A percentile compares a stretch with the other conserved stretches of the same genome.
These are phyloP conservation scores for Backusella tarrabulga DNA, from an alignment of 192 early-diverging fungal genomes.

Conservation along the genomic window DNA sequence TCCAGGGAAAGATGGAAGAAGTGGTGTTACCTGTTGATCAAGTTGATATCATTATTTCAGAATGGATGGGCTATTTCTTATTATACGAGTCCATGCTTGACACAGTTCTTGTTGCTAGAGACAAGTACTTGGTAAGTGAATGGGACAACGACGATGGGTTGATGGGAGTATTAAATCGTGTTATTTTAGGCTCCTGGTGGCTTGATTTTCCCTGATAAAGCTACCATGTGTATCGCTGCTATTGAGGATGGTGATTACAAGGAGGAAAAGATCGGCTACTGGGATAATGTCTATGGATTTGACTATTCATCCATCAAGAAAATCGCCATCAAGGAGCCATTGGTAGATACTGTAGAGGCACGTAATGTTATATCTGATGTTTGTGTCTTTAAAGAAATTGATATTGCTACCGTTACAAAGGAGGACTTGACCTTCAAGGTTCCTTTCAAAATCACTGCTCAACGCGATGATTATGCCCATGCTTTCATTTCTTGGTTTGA, in stretches of 20 bases:
- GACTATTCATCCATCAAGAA: conserved; percentile 94
- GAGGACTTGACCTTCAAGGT: conserved; percentile 81
- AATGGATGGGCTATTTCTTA: conserved; percentile 99
- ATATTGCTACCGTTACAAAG: conserved; percentile 85
- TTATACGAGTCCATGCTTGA: conserved; percentile 99
- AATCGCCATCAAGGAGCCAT: conserved; percentile 82
- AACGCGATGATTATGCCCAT: conserved; percentile 84
- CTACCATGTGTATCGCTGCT: conserved; percentile 83
- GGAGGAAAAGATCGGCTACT: conserved; percentile 45
- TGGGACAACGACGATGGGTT: background rate
- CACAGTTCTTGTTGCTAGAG: conserved; percentile 93
- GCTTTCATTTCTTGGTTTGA: conserved; percentile 98
- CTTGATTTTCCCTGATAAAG: conserved; percentile 86
- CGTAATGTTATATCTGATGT: conserved; percentile 80
- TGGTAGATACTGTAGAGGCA: conserved; percentile 91
- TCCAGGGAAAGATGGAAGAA: conserved; percentile 98
- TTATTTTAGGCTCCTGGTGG: conserved; percentile 60
- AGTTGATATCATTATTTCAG: conserved; percentile 98
- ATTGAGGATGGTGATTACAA: conserved; percentile 94
- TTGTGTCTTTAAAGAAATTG: conserved; percentile 69
- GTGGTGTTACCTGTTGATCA: conserved; percentile 88
- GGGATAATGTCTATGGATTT: conserved; percentile 95
- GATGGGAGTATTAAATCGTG: background rate
- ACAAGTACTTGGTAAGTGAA: conserved; percentile 69
- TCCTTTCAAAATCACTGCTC: conserved; percentile 77